phyloP scores from a whole-genome alignment of 768 basidiomycete genomes.

The Leccinellum luteum region DNA sequence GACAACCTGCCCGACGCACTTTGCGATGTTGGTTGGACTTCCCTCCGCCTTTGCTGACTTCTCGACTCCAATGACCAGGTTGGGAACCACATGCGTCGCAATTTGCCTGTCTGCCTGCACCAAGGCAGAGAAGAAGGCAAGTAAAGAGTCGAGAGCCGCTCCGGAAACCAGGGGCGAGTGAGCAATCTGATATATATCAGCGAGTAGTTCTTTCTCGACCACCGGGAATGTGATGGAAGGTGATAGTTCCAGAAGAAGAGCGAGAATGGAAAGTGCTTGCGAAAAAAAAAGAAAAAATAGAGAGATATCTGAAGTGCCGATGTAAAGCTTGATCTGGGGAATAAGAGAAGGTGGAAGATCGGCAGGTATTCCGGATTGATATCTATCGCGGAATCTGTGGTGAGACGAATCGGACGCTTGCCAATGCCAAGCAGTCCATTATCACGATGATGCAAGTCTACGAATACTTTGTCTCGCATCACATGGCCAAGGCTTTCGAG shows the following conservation, averaged over 20 bases:
- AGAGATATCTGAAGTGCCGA: slow-evolving; percentile 74
- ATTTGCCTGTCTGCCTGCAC: slow-evolving; percentile 83
- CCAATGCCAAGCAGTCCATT: no score
- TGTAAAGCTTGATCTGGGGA: slow-evolving; percentile 70
- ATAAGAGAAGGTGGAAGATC: slow-evolving; percentile 63
- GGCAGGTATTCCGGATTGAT: slow-evolving; percentile 47
- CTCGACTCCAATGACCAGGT: slow-evolving; percentile 62
- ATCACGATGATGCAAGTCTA: no score
- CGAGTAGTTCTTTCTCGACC: slow-evolving; percentile 68
- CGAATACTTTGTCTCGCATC: no score
- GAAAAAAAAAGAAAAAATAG: no score
- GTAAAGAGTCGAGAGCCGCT: slow-evolving; percentile 74
- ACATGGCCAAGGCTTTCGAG: no score
- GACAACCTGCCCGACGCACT: slow-evolving; percentile 82
- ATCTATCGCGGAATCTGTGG: no score
- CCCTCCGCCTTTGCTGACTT: slow-evolving; percentile 58
- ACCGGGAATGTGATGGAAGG: slow-evolving; percentile 70
- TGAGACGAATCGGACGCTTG: no score
- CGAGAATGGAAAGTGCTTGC: slow-evolving; percentile 62
- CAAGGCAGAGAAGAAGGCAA: slow-evolving; percentile 78
- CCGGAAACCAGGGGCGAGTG: slow-evolving; percentile 79
- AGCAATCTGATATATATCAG: slow-evolving; percentile 65
- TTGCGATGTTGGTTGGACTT: slow-evolving; percentile 71
- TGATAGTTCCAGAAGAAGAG: slow-evolving; percentile 65
- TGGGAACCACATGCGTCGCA: slow-evolving; percentile 77